These are phyloP conservation scores for Purpureocillium takamizusanense DNA, from an alignment of 2,329 filamentous ascomycete genomes.

Conservation along the genomic window DNA sequence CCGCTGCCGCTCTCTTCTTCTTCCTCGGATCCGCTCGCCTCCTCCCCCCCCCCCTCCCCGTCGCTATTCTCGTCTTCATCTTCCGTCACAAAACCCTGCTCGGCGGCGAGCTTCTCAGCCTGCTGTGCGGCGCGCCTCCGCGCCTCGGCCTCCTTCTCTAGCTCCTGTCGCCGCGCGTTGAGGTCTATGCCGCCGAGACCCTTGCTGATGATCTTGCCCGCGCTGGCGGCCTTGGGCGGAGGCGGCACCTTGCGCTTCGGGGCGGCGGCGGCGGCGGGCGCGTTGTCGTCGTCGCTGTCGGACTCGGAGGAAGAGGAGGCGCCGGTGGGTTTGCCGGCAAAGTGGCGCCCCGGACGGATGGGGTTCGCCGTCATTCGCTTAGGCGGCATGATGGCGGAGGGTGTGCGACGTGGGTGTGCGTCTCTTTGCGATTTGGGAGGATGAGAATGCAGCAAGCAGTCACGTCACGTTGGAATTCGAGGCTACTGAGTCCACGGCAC, in stretches of 20 bases:
- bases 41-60: slow-evolving; percentile 15
- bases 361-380: slow-evolving; percentile 94
- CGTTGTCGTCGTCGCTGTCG: slow-evolving; percentile 33
- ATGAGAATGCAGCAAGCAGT: not conserved
- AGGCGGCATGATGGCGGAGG: slow-evolving; percentile 42
- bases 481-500: not conserved
- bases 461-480: too few species aligned
- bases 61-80: slow-evolving; percentile 37
- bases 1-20: too few species aligned
- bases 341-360: slow-evolving; percentile 68
- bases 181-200: slow-evolving; percentile 41
- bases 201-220: slow-evolving; percentile 46
- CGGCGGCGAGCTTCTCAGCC: slow-evolving; percentile 42
- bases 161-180: slow-evolving; percentile 34
- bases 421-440: not conserved
- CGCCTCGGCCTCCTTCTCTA: slow-evolving; percentile 33
- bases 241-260: slow-evolving; percentile 29
- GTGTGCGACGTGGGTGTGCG: not conserved
- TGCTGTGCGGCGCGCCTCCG: slow-evolving; percentile 38
- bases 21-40: slow-evolving; percentile 16
- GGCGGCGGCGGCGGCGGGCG: slow-evolving; percentile 15
- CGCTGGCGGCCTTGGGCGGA: slow-evolving; percentile 47
- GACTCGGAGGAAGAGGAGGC: slow-evolving; percentile 46
- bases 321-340: slow-evolving; percentile 68
- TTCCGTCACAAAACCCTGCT: slow-evolving; percentile 56